Conservation (phyloP, 2,329 filamentous ascomycete genomes). For the Xylariaceae sp. region DNA sequence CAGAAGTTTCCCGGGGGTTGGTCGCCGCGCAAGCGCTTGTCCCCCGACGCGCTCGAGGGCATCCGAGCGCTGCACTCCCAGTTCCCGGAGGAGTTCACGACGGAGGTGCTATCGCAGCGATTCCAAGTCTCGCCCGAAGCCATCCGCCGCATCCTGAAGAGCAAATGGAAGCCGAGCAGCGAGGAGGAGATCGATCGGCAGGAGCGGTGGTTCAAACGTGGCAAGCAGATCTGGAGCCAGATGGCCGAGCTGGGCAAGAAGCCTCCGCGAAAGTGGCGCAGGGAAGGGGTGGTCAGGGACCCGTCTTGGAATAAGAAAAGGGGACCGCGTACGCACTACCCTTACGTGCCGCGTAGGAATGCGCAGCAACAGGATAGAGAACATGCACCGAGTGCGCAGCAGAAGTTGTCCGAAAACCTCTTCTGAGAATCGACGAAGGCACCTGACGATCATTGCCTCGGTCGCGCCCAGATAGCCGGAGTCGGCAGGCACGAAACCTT, state of each 20-base stretch:
- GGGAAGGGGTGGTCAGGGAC: slow-evolving; percentile 53
- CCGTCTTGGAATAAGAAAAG: slow-evolving; percentile 44
- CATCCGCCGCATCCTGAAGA: slow-evolving; percentile 82
- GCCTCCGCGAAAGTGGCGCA: slow-evolving; percentile 63
- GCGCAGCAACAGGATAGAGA: background rate
- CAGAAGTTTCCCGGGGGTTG: slow-evolving; percentile 82
- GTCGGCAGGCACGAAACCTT: background rate
- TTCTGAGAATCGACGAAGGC: slow-evolving; percentile 22
- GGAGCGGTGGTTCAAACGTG: slow-evolving; percentile 63
- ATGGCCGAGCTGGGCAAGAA: slow-evolving; percentile 64
- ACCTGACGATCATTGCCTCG: background rate
- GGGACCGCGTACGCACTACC: slow-evolving; percentile 33
- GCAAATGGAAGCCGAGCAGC: slow-evolving; percentile 68
- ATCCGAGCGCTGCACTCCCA: slow-evolving; percentile 81
- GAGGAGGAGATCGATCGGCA: slow-evolving; percentile 61
- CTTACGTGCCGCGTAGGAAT: slow-evolving; percentile 27
- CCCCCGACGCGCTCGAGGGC: slow-evolving; percentile 88
- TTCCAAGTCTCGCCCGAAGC: slow-evolving; percentile 89
- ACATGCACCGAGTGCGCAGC: slow-evolving; percentile 28
- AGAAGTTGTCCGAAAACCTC: slow-evolving; percentile 32
- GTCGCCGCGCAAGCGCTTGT: slow-evolving; percentile 82
- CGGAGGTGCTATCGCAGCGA: slow-evolving; percentile 69
- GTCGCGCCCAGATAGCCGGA: background rate
- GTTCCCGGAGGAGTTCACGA: slow-evolving; percentile 78
- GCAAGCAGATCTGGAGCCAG: slow-evolving; percentile 60